A percentile compares a stretch with the other conserved stretches of the same genome.
Conservation (phyloP, 305 asterid genomes). For the Solanum hybrid region DNA sequence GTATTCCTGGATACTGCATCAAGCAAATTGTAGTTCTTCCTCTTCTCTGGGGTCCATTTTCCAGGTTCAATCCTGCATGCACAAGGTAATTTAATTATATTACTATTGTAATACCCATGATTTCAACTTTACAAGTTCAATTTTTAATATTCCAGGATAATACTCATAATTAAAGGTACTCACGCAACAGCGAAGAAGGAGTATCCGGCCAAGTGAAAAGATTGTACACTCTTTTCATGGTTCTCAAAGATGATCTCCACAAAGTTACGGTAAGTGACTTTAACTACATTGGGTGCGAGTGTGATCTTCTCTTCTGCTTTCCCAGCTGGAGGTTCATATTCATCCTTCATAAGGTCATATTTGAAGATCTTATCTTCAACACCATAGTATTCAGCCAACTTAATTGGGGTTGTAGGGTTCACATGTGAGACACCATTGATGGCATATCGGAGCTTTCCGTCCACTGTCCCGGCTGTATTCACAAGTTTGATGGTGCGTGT, state of each 20-base stretch:
- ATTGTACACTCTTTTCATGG: conserved; percentile 55
- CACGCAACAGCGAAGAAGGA: conserved; percentile 71
- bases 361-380: conserved; percentile 35
- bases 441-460: conserved; percentile 59
- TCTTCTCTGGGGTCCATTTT: conserved; percentile 66
- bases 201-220: conserved; percentile 69
- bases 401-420: conserved; percentile 53
- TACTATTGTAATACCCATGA: not conserved
- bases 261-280: conserved; percentile 44
- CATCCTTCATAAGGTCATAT: conserved; percentile 56
- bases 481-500: conserved; percentile 67
- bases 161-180: not conserved
- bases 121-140: not conserved
- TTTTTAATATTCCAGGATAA: not conserved
- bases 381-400: conserved; percentile 64
- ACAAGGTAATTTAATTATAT: not conserved
- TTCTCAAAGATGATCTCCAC: conserved; percentile 26
- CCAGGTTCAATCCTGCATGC: conserved; percentile 44
- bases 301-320: not conserved
- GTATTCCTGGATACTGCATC: conserved; percentile 72
- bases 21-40: conserved; percentile 68
- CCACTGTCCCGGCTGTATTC: conserved; percentile 20
- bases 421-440: conserved; percentile 68
- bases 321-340: conserved; percentile 5
- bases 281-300: conserved; percentile 54